These are phyloP conservation scores for Solanum chaucha DNA, from an alignment of 257 asterid species.

Conservation along the genomic window DNA sequence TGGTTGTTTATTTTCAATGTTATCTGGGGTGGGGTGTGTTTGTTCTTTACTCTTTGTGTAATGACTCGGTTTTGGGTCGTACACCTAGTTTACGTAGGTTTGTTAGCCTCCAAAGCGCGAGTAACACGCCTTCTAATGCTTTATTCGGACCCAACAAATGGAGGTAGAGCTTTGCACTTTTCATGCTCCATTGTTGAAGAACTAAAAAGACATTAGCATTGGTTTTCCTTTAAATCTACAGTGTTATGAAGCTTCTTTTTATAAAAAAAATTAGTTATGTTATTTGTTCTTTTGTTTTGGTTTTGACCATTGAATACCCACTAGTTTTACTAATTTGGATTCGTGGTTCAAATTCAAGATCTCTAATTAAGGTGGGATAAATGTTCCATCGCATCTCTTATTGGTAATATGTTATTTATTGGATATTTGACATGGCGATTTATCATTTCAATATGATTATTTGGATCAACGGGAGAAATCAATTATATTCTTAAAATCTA, in stretches of 20 bases:
- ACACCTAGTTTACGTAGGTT: not conserved
- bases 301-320: not conserved
- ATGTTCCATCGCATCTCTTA: not conserved
- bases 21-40: not conserved
- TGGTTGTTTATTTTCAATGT: not conserved
- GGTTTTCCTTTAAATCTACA: not conserved
- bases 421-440: not conserved
- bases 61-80: not conserved
- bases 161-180: not conserved
- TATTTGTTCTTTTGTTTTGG: not conserved
- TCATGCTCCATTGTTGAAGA: not conserved
- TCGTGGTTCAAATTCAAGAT: not conserved
- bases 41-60: not conserved
- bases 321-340: not conserved
- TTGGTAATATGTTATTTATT: not conserved
- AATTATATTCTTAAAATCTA: not conserved
- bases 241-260: not conserved
- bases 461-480: not conserved
- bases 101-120: not conserved
- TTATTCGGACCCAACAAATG: not conserved
- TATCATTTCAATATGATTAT: not conserved
- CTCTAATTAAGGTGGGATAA: not conserved
- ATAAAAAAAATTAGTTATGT: not conserved
- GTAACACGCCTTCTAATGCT: not conserved
- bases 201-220: not conserved